phyloP scores from a whole-genome alignment of 495 filamentous ascomycete species.

The Physcia stellaris region DNA sequence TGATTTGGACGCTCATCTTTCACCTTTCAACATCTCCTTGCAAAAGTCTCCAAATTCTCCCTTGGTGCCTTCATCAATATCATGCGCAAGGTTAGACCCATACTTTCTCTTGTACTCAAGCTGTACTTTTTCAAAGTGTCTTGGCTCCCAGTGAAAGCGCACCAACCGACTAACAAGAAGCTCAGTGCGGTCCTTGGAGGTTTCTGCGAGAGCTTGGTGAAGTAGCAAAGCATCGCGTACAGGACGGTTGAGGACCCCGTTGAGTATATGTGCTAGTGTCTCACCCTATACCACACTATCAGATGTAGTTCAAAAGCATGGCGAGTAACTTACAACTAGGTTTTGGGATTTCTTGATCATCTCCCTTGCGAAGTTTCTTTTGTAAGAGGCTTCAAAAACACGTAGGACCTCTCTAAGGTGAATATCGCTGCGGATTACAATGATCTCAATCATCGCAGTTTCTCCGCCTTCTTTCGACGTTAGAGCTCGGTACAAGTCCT shows the following conservation, averaged over 20 bases:
- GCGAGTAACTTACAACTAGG: slow-evolving; percentile 79
- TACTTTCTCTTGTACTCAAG: slow-evolving; percentile 58
- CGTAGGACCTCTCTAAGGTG: slow-evolving; percentile 71
- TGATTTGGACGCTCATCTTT: too few species aligned
- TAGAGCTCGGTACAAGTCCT: slow-evolving; percentile 55
- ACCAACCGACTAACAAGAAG: slow-evolving; percentile 70
- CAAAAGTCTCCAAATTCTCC: slow-evolving; percentile 47
- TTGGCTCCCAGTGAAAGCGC: slow-evolving; percentile 70
- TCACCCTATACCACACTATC: slow-evolving; percentile 76
- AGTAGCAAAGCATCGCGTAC: slow-evolving; percentile 91
- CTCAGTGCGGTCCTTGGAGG: slow-evolving; percentile 59
- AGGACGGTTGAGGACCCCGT: slow-evolving; percentile 89
- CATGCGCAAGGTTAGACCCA: slow-evolving; percentile 50
- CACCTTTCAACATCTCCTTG: slow-evolving; percentile 27
- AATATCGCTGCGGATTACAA: slow-evolving; percentile 61
- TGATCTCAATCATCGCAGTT: slow-evolving; percentile 76
- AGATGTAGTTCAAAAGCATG: too few species aligned
- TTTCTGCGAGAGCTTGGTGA: slow-evolving; percentile 69
- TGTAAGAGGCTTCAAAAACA: slow-evolving; percentile 54
- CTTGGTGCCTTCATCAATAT: slow-evolving; percentile 37
- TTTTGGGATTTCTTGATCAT: slow-evolving; percentile 83
- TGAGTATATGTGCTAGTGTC: slow-evolving; percentile 87
- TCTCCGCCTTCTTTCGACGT: slow-evolving; percentile 70
- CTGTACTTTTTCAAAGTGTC: slow-evolving; percentile 61
- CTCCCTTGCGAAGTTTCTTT: slow-evolving; percentile 70